Percentiles rank a stretch among this genome's conserved stretches.
Conservation (phyloP, 345 rosid genomes). For the Iberis pinnata region DNA sequence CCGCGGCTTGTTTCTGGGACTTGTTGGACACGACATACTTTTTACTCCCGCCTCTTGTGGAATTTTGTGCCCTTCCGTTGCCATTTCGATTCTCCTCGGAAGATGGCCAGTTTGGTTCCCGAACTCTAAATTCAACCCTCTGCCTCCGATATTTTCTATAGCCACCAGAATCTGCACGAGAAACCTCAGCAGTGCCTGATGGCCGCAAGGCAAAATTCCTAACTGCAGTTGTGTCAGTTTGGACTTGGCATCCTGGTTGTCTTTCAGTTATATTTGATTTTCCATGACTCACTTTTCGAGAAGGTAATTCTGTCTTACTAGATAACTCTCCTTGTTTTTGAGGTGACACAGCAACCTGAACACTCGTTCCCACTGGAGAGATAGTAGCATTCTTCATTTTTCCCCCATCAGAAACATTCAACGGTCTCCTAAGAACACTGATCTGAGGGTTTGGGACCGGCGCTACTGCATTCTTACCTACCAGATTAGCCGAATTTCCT, state of each 20-base stretch:
- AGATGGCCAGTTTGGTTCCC: conserved; percentile 47
- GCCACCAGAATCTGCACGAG: conserved; percentile 50
- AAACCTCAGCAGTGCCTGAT: conserved; percentile 43
- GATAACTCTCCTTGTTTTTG: conserved; percentile 43
- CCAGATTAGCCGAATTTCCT: conserved; percentile 30
- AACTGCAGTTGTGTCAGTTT: conserved; percentile 34
- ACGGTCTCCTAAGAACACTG: conserved; percentile 39
- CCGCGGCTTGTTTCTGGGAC: conserved; percentile 50
- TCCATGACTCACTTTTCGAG: conserved; percentile 32
- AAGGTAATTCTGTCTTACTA: conserved; percentile 33
- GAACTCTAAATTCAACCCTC: conserved; percentile 67
- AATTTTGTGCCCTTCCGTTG: conserved; percentile 38
- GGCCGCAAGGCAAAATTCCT: conserved; percentile 52
- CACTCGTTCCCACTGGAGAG: conserved; percentile 33
- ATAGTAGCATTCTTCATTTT: conserved; percentile 32
- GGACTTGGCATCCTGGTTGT: conserved; percentile 41
- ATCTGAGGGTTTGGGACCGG: conserved; percentile 41
- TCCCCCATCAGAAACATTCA: conserved; percentile 39
- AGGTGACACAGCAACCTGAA: conserved; percentile 28
- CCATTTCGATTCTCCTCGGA: conserved; percentile 44
- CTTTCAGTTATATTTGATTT: conserved; percentile 35
- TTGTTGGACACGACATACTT: conserved; percentile 49
- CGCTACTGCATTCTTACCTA: conserved; percentile 30
- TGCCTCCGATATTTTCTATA: conserved; percentile 53
- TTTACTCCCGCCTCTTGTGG: conserved; percentile 40